Base-by-base conservation (phyloP, 306 rosid species). In the Phaseolus lunatus region DNA sequence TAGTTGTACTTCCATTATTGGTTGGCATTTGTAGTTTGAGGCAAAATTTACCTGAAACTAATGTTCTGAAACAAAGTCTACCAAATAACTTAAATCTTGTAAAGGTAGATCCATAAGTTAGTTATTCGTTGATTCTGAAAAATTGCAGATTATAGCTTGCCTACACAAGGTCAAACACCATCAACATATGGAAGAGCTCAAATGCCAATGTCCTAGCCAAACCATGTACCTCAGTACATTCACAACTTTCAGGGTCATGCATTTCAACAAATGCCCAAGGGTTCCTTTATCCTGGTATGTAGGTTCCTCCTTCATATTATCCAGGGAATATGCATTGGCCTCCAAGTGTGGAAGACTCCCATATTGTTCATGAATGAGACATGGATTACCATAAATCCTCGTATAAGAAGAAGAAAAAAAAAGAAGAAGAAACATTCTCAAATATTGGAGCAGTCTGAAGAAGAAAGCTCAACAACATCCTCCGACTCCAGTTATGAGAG, bases 271-370 rank as follows among this genome's bases (percentile, higher is more conserved):
- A 82, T 87, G 91, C 90, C 92, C 97, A 87, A 85, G 90, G 93
- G 16, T 92, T 89, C 81, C 70, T 82, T 63, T 91, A 86, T 77
- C 97, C 97, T 29, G 97, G 97, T 44, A 89, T 92, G 99, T 97
- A 88, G 82, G 85, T 85, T 79, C 92, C 92, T 0, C 78, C 92
- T 63, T 79, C 98, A n/a, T 96, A 87, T 71, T 91, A 78, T 87
- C 91, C 96, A 2, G 96, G 97, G 68, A 89, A 82, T 80, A 82
- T 92, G 97, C 97, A 87, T 54, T 96, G 98, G 98, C 91, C 90
- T 79, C 86, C 92, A 48, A 89, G 88, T 79, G 66, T 70, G 68
- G 97, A 90, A 69, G 93, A 85, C 48, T 82, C 87, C 16, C 88
- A 84, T 77, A 58, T 44, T 78, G 84, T 70, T 63, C 80, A 52